phyloP scores from a whole-genome alignment of 345 rosid genomes.

The Punica granatum region DNA sequence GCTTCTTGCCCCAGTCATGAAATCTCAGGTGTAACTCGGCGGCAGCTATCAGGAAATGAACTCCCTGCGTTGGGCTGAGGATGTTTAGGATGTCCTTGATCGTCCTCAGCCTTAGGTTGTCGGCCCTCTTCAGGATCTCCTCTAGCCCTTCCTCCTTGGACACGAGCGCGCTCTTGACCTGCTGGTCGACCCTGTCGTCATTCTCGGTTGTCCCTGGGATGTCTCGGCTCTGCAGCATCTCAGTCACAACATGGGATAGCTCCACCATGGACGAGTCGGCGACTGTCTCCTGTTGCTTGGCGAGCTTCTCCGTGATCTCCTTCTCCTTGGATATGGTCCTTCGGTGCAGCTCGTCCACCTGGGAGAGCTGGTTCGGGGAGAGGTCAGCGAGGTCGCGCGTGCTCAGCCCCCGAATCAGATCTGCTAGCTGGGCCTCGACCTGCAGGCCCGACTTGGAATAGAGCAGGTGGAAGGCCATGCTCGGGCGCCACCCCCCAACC shows the following conservation, averaged over 20 bases:
- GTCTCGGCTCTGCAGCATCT: constrained; percentile 7
- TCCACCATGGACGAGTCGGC: constrained; percentile 42
- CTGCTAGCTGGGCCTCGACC: constrained; percentile 23
- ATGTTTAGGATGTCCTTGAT: constrained; percentile 21
- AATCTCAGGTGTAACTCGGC: constrained; percentile 39
- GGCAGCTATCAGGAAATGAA: constrained; percentile 41
- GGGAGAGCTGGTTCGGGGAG: constrained; percentile 23
- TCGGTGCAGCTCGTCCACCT: constrained; percentile 26
- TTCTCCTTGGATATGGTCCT: constrained; percentile 28
- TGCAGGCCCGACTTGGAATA: constrained; percentile 42
- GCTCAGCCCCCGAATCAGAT: constrained; percentile 24
- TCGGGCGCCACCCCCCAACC: constrained; percentile 52
- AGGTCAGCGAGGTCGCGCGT: constrained; percentile 33
- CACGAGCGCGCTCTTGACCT: constrained; percentile 18
- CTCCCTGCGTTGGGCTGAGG: constrained; percentile 27
- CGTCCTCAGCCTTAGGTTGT: constrained; percentile 35
- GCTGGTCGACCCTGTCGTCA: constrained; percentile 1
- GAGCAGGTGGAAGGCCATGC: constrained; percentile 43
- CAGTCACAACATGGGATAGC: constrained; percentile 24
- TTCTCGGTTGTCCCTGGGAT: neutral
- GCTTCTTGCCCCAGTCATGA: constrained; percentile 39
- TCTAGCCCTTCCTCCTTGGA: constrained; percentile 19
- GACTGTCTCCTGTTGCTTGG: constrained; percentile 32
- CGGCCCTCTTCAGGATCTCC: constrained; percentile 26
- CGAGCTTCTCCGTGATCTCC: constrained; percentile 26